Conservation (phyloP, 2,329 filamentous ascomycete species). For the Ceratocystis smalleyi region DNA sequence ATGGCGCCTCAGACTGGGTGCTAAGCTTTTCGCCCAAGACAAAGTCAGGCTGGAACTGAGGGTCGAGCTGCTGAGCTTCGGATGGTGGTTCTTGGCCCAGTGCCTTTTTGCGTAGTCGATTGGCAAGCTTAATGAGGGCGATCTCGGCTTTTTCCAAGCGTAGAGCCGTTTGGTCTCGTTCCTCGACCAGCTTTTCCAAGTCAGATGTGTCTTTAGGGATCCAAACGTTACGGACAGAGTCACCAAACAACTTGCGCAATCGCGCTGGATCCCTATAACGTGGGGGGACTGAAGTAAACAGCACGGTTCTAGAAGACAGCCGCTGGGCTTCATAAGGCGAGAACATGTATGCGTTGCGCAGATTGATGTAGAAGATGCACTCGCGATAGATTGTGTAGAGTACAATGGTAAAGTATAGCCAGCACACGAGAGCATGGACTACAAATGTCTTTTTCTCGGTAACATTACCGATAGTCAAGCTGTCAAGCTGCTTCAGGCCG, state of each 20-base stretch:
- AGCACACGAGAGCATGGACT: constrained; percentile 66
- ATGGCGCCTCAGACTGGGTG: constrained; percentile 22
- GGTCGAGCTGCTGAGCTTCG: constrained; percentile 1
- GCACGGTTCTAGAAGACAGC: constrained; percentile 76
- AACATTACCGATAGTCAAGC: constrained; percentile 32
- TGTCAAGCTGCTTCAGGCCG: constrained; percentile 44
- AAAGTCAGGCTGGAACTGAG: constrained; percentile 8
- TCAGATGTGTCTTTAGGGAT: constrained; percentile 57
- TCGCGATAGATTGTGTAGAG: constrained; percentile 83
- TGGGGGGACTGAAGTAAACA: constrained; percentile 76
- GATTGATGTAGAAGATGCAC: constrained; percentile 80
- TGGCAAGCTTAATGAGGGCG: constrained; percentile 59
- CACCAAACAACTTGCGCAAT: constrained; percentile 61
- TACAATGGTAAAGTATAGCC: constrained; percentile 74
- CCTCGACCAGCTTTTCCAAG: constrained; percentile 61
- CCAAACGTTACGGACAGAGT: constrained; percentile 71
- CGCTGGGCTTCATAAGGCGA: constrained; percentile 69
- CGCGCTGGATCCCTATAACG: constrained; percentile 60
- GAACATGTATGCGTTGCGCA: constrained; percentile 86
- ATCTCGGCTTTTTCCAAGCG: constrained; percentile 75
- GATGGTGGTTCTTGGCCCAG: constrained; percentile 7
- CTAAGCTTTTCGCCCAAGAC: constrained; percentile 7
- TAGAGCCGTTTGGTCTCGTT: constrained; percentile 58
- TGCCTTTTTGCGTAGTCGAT: constrained; percentile 42
- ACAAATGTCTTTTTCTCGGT: constrained; percentile 52